A percentile compares a stretch with the other conserved stretches of the same genome.
Evolutionary conservation across 1,284 basidiomycete species (phyloP).

Genomic region (Trametes pubescens): DNA sequence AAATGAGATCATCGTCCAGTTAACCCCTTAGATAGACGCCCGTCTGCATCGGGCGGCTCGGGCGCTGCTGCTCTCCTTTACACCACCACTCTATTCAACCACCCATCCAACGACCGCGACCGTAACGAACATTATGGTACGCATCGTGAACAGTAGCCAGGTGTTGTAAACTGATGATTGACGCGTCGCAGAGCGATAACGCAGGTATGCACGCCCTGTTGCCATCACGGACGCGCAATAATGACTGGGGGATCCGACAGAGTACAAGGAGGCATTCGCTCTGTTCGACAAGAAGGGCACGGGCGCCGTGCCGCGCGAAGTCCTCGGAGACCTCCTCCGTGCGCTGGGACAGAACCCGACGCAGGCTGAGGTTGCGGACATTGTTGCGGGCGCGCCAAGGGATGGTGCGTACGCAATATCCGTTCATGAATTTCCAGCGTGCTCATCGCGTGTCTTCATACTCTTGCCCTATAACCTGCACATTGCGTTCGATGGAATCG

Average conservation of each 20-base stretch:
- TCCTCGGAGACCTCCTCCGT: conserved; percentile 93
- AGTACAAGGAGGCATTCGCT: conserved; percentile 97
- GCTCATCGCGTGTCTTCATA: conserved; percentile 12
- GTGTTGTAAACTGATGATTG: conserved; percentile 1
- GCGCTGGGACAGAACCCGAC: conserved; percentile 98
- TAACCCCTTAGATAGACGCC: conserved; percentile 13
- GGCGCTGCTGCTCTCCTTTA: conserved; percentile 6
- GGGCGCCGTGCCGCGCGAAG: conserved; percentile 87
- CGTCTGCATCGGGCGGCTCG: neutral
- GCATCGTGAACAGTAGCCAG: neutral
- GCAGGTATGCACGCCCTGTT: conserved; percentile 51
- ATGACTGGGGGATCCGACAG: conserved; percentile 48
- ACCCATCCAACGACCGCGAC: neutral
- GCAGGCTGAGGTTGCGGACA: conserved; percentile 92
- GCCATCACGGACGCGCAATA: neutral
- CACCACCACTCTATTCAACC: conserved; percentile 6
- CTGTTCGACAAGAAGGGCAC: conserved; percentile 97
- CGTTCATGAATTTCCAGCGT: too few relatives aligned
- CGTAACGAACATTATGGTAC: conserved; percentile 28
- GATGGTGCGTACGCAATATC: conserved; percentile 64
- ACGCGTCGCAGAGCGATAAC: conserved; percentile 62
- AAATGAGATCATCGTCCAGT: neutral
- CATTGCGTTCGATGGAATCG: neutral
- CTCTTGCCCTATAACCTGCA: neutral
- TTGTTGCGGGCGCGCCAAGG: conserved; percentile 76